Percentiles rank a stretch among this genome's conserved stretches.
Evolutionary conservation across 1,284 basidiomycete genomes (phyloP).

Genomic region (Xerocomus cyaneibrunnescens): DNA sequence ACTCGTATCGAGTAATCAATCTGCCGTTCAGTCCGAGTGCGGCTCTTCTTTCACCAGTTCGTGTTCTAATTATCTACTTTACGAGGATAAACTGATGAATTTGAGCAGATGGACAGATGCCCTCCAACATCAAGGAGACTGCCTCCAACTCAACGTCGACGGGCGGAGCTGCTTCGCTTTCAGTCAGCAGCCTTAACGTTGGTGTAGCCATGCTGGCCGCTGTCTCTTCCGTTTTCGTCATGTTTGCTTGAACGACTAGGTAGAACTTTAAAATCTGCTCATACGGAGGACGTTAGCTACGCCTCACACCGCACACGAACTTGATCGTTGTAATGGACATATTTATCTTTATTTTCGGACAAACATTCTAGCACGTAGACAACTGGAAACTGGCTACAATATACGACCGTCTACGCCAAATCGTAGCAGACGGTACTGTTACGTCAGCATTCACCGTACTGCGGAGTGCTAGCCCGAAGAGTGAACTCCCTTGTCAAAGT

Average conservation of each 20-base stretch:
- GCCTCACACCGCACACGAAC: background rate
- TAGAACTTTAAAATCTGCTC: background rate
- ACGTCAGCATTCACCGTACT: slow-evolving; percentile 24
- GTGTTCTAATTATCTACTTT: slow-evolving; percentile 9
- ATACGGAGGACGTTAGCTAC: background rate
- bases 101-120: slow-evolving; percentile 40
- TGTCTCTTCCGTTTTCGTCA: slow-evolving; percentile 34
- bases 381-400: no score
- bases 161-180: slow-evolving; percentile 30
- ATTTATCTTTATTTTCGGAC: background rate
- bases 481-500: background rate
- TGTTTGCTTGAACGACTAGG: slow-evolving; percentile 34
- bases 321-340: slow-evolving; percentile 3
- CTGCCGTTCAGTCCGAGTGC: slow-evolving; percentile 33
- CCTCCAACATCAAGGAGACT: slow-evolving; percentile 39
- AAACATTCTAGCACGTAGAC: background rate
- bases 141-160: slow-evolving; percentile 33
- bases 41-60: slow-evolving; percentile 46
- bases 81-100: background rate
- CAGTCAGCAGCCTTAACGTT: slow-evolving; percentile 19
- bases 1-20: slow-evolving; percentile 20
- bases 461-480: no score
- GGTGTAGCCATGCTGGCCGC: slow-evolving; percentile 32
- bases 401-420: no score
- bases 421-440: slow-evolving; percentile 2